These are phyloP conservation scores for Mesembryanthemum crystallinum DNA, from an alignment of 148 eudicot genomes.

Conservation along the genomic window DNA sequence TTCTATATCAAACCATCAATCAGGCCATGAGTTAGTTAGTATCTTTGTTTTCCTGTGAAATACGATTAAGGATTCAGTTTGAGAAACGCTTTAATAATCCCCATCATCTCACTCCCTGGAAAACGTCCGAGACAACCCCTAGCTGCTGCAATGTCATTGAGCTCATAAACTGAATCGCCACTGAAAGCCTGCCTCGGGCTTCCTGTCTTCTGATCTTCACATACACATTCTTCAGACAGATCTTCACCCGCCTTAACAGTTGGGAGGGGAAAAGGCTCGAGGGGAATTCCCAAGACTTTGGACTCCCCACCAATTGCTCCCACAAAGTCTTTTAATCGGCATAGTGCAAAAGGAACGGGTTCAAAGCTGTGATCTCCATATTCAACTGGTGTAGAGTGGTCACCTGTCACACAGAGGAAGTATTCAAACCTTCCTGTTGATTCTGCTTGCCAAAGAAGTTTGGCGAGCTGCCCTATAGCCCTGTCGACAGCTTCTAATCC, in stretches of 20 bases:
- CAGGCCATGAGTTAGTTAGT: neutral
- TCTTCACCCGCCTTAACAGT: constrained; percentile 55
- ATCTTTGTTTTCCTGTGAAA: constrained; percentile 8
- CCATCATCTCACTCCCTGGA: constrained; percentile 98
- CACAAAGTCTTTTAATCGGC: constrained; percentile 77
- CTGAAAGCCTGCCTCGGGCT: constrained; percentile 34
- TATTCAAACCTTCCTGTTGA: constrained; percentile 61
- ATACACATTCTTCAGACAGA: constrained; percentile 27
- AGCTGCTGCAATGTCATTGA: constrained; percentile 76
- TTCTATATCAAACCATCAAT: neutral
- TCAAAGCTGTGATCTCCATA: constrained; percentile 98
- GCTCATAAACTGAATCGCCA: constrained; percentile 66
- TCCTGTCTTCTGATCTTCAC: constrained; percentile 26
- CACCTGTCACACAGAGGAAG: constrained; percentile 83
- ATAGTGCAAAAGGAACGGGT: constrained; percentile 85
- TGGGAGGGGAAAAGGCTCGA: constrained; percentile 85
- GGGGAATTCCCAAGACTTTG: constrained; percentile 46
- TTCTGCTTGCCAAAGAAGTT: constrained; percentile 84
- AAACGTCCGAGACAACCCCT: constrained; percentile 94
- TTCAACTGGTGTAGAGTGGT: constrained; percentile 97
- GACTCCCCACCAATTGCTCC: constrained; percentile 79
- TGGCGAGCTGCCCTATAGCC: constrained; percentile 81
- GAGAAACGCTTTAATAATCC: constrained; percentile 65
- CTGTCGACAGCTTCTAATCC: constrained; percentile 85
- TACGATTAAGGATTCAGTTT: constrained; percentile 37